Conservation (phyloP, 1,139 yeast genomes). For the Debaryomyces udenii region DNA sequence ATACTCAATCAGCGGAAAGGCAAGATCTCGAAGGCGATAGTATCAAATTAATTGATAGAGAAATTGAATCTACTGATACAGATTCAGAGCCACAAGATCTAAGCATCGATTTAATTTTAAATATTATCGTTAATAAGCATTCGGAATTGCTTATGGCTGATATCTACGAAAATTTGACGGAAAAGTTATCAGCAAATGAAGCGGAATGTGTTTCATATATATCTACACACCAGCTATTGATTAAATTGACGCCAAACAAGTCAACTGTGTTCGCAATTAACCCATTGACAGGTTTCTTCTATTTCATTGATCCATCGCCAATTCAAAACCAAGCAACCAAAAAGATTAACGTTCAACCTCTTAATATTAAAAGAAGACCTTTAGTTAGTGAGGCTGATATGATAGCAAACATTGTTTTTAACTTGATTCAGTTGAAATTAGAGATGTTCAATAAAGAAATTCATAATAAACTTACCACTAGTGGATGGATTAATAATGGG, state of each 20-base stretch:
- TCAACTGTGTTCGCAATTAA: constrained; percentile 45
- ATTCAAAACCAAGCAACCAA: constrained; percentile 37
- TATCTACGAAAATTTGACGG: constrained; percentile 22
- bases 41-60: constrained; percentile 9
- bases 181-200: constrained; percentile 10
- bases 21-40: constrained; percentile 1
- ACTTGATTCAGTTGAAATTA: constrained; percentile 50
- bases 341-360: constrained; percentile 36
- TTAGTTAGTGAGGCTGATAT: constrained; percentile 36
- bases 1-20: not conserved
- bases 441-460: constrained; percentile 58
- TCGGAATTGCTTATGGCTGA: constrained; percentile 35
- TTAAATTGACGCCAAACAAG: constrained; percentile 40
- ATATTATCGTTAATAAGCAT: constrained; percentile 40
- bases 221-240: constrained; percentile 40
- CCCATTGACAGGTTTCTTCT: constrained; percentile 49
- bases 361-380: constrained; percentile 18
- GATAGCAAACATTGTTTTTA: constrained; percentile 37
- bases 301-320: constrained; percentile 48
- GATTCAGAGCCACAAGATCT: constrained; percentile 32
- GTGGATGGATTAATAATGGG: constrained; percentile 68
- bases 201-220: constrained; percentile 19
- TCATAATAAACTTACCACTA: constrained; percentile 56
- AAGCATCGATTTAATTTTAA: constrained; percentile 40
- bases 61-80: constrained; percentile 16